Percentiles rank a stretch among this genome's conserved stretches.
These are phyloP conservation scores for Nothomitra cinnamomea DNA, from an alignment of 2,329 filamentous ascomycete species.

Conservation along the genomic window DNA sequence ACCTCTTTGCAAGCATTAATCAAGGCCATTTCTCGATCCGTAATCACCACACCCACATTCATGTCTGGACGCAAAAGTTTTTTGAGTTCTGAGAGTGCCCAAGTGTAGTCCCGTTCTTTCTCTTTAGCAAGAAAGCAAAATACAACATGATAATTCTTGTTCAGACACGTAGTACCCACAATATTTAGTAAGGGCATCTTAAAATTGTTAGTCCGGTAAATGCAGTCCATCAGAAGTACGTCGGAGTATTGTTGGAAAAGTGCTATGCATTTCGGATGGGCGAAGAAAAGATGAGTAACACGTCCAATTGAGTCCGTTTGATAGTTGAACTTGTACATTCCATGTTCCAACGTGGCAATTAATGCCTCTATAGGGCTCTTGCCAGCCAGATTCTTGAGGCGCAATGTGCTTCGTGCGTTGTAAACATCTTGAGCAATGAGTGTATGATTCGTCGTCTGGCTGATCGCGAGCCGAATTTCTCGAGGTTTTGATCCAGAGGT, in stretches of 20 bases:
- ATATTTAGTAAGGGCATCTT: background rate
- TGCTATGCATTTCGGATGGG: background rate
- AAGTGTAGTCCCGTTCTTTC: background rate
- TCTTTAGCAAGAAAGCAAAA: background rate
- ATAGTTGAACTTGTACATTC: background rate
- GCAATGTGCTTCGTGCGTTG: background rate
- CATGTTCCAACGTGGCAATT: background rate
- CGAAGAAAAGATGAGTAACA: background rate
- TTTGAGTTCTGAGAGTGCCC: background rate
- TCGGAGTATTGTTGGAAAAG: background rate
- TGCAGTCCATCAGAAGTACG: conserved; percentile 1
- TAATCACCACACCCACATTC: background rate
- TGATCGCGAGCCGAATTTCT: background rate
- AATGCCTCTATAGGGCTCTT: background rate
- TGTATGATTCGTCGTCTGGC: background rate
- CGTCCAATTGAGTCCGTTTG: background rate
- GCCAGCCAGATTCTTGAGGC: background rate
- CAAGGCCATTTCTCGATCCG: background rate
- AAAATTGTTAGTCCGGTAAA: background rate
- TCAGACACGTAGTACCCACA: background rate
- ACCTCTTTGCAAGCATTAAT: background rate
- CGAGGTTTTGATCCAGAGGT: background rate
- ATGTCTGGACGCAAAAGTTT: background rate
- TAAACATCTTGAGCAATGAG: conserved; percentile 1
- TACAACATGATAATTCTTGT: background rate